phyloP scores from a whole-genome alignment of 106 monocot species.

The Hemerocallis citrina region DNA sequence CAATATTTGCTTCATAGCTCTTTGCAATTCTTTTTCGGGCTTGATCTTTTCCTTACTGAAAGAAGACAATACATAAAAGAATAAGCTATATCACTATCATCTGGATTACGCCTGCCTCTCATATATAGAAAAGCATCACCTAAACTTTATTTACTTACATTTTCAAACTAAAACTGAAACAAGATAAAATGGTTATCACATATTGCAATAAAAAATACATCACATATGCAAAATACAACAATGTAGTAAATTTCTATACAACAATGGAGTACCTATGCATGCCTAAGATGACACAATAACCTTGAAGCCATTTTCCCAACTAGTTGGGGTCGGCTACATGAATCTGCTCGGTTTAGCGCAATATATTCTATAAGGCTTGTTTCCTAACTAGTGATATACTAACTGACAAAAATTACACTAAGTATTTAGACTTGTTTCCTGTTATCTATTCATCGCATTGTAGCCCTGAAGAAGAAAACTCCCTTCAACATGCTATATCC shows the following conservation, averaged over 20 bases:
- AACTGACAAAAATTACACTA: too few species aligned
- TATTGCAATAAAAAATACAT: neutral
- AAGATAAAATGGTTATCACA: neutral
- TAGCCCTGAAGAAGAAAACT: too few species aligned
- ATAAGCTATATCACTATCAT: conserved; percentile 1
- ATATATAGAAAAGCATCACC: neutral
- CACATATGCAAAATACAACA: neutral
- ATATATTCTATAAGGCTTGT: too few species aligned
- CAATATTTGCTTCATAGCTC: conserved; percentile 70
- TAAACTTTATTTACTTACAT: neutral
- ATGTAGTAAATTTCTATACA: neutral
- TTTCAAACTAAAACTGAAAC: neutral
- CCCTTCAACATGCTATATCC: too few species aligned
- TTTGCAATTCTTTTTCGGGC: conserved; percentile 79
- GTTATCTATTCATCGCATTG: too few species aligned
- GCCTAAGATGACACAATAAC: neutral
- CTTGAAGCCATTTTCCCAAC: too few species aligned
- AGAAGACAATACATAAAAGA: neutral
- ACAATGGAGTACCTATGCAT: neutral
- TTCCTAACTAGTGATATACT: too few species aligned
- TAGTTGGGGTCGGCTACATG: too few species aligned
- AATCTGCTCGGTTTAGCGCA: too few species aligned
- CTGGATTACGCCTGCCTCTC: neutral
- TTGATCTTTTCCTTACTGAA: conserved; percentile 78
- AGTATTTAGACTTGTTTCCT: too few species aligned